A percentile compares a stretch with the other conserved stretches of the same genome.
Conservation (phyloP, 805 yeast genomes). For the Ogataea zsoltii region DNA sequence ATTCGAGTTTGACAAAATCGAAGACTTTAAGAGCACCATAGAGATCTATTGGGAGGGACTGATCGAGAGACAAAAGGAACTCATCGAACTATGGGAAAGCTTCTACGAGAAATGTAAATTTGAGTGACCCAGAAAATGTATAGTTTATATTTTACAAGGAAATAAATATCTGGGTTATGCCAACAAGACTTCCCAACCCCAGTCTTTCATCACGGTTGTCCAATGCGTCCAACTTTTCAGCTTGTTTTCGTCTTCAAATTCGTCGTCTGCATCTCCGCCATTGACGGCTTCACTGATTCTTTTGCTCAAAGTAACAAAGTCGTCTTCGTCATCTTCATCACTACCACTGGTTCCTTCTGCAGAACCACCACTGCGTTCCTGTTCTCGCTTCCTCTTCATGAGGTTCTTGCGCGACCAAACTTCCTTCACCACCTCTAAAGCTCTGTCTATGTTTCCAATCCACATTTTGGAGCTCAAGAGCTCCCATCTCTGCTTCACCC, state of each 20-base stretch:
- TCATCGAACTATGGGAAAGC: conserved; percentile 84
- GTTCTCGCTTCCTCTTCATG: conserved; percentile 30
- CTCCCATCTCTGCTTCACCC: conserved; percentile 63
- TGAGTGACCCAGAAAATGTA: conserved; percentile 12
- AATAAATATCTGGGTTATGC: conserved; percentile 37
- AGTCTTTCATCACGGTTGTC: conserved; percentile 69
- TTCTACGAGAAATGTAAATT: conserved; percentile 62
- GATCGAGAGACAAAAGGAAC: conserved; percentile 91
- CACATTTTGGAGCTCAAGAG: conserved; percentile 53
- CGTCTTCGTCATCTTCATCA: conserved; percentile 20
- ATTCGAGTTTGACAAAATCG: conserved; percentile 74
- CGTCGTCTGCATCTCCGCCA: conserved; percentile 41
- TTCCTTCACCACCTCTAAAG: conserved; percentile 68
- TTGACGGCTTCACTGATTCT: conserved; percentile 37
- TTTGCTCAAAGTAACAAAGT: conserved; percentile 26
- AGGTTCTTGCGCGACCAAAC: conserved; percentile 68
- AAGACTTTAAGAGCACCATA: conserved; percentile 83
- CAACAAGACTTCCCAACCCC: conserved; percentile 74
- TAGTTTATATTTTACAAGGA: background rate
- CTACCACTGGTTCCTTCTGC: conserved; percentile 12
- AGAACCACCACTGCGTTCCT: conserved; percentile 6
- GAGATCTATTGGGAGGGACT: conserved; percentile 90
- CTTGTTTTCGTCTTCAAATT: conserved; percentile 36
- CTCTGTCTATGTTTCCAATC: conserved; percentile 67
- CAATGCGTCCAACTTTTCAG: conserved; percentile 59